Percentiles rank a stretch among this genome's conserved stretches.
phyloP scores from a whole-genome alignment of 371 early-diverging fungal genomes.

The Cokeromyces recurvatus region DNA sequence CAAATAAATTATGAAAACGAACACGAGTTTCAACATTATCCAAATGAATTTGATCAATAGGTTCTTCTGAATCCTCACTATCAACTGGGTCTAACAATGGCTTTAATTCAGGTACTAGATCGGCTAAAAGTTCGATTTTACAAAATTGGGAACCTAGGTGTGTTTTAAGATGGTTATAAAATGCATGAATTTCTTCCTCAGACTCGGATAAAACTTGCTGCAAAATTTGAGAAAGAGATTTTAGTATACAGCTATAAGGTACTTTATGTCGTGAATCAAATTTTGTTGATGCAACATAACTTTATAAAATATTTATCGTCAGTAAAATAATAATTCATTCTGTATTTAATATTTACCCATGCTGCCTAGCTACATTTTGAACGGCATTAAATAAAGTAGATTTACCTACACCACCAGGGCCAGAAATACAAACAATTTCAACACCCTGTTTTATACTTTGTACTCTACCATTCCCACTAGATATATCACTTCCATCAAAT shows the following conservation, averaged over 20 bases:
- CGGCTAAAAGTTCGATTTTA: conserved; percentile 30
- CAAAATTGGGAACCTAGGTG: conserved; percentile 31
- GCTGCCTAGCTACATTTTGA: conserved; percentile 32
- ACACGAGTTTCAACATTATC: conserved; percentile 36
- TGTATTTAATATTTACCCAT: conserved; percentile 29
- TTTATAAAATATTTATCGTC: no score
- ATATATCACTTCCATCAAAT: conserved; percentile 28
- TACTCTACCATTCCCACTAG: conserved; percentile 13
- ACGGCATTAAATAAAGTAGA: conserved; percentile 37
- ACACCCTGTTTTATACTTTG: conserved; percentile 16
- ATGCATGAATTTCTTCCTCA: conserved; percentile 30
- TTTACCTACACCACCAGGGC: conserved; percentile 45
- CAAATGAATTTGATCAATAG: conserved; percentile 17
- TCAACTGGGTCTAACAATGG: conserved; percentile 26
- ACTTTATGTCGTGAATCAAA: conserved; percentile 36
- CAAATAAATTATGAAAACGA: conserved; percentile 37
- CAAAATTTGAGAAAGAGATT: conserved; percentile 35
- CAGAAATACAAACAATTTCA: conserved; percentile 28
- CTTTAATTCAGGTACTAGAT: conserved; percentile 38
- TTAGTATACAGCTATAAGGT: conserved; percentile 35
- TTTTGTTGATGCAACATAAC: conserved; percentile 37
- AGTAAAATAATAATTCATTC: no score
- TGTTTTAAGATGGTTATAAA: conserved; percentile 29
- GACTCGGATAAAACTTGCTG: conserved; percentile 43
- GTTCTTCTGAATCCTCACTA: conserved; percentile 11